phyloP scores from a whole-genome alignment of 2,329 filamentous ascomycete genomes.

The Pseudonectria foliicola region DNA sequence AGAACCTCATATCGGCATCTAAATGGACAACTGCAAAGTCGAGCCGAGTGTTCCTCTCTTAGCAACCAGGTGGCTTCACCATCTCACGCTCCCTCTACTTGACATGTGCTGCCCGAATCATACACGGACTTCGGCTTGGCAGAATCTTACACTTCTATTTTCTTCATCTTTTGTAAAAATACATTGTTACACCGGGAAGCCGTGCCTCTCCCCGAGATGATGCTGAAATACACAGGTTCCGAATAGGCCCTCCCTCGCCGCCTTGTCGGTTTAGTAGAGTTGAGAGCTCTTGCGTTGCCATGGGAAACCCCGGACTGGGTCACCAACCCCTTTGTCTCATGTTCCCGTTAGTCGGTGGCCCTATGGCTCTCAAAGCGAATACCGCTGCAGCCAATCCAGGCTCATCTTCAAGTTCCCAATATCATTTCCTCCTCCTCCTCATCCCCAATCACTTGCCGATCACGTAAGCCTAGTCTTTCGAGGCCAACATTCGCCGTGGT shows the following conservation, averaged over 20 bases:
- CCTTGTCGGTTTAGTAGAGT: slow-evolving; percentile 16
- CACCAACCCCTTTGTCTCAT: slow-evolving; percentile 2
- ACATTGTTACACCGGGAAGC: slow-evolving; percentile 17
- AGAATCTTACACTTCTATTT: slow-evolving; percentile 20
- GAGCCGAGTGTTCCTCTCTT: too few relatives aligned
- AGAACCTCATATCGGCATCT: not conserved
- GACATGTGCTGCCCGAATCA: too few relatives aligned
- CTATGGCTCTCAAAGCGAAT: not conserved
- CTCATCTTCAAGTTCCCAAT: slow-evolving; percentile 13
- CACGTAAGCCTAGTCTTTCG: not conserved
- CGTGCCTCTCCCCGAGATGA: slow-evolving; percentile 11
- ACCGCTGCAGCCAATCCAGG: slow-evolving; percentile 15
- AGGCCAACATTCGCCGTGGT: too few relatives aligned
- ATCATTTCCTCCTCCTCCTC: slow-evolving; percentile 13
- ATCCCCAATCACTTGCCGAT: not conserved
- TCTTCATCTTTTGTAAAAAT: slow-evolving; percentile 12
- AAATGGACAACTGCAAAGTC: too few relatives aligned
- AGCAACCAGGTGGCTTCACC: too few relatives aligned
- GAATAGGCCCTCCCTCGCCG: not conserved
- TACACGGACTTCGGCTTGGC: slow-evolving; percentile 3
- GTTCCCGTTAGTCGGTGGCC: not conserved
- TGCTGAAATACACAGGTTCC: slow-evolving; percentile 18
- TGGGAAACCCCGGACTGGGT: slow-evolving; percentile 8
- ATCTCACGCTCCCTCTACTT: too few relatives aligned
- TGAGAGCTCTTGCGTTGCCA: slow-evolving; percentile 20